Evolutionary conservation across 2,329 filamentous ascomycete species (phyloP), one percentile per base, ranked within the genome.

Genomic region (Diatrype stigma): DNA sequence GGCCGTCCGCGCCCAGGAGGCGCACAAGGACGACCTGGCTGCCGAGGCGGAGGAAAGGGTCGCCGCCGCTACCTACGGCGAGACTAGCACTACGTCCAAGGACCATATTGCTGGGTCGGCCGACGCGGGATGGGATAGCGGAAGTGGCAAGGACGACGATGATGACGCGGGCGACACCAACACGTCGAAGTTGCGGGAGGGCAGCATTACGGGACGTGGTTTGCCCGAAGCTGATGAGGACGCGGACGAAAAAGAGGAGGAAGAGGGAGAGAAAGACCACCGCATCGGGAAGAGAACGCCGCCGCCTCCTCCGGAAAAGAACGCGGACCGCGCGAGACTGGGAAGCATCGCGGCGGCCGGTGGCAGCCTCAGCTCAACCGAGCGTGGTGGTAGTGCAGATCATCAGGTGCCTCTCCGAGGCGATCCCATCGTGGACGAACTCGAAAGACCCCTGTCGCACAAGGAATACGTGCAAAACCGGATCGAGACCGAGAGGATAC

Each of bases 401-500:
- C 53, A 51, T 22, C 66, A 70, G 49, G 49, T 61, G 14, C 63
- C 67, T 16, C 56, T 70, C 14, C 48, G 51, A 21, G 55, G 59
- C 3, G 53, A 59, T 19, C 57, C 60, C 3, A 51, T 56, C 19
- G 57, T 60, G 6, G 49, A 66, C 1, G 68, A 70, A 46, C 72
- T 72, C 2, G 22, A 51, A 5, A 68, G 69, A 44, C 80, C 80
- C 0, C 55, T 71, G 26, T 76, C 73, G 1, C 82, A 86, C 56
- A 63, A 76, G 47, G 79, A 85, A 56, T 85, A 68, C 50, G 76
- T 85, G 14, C 58, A 70, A 46, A 52, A 67, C 2, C 72, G 67
- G 22, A 72, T 86, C 30, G 54, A 70, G 49, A 65, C 60, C 10
- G 71, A 77, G 30, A 63, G 63, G 2, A 60, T 85, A 2, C 77